Percentiles rank a stretch among this genome's conserved stretches.
Conservation (phyloP, 805 yeast genomes). For the Ogataea polymorpha region DNA sequence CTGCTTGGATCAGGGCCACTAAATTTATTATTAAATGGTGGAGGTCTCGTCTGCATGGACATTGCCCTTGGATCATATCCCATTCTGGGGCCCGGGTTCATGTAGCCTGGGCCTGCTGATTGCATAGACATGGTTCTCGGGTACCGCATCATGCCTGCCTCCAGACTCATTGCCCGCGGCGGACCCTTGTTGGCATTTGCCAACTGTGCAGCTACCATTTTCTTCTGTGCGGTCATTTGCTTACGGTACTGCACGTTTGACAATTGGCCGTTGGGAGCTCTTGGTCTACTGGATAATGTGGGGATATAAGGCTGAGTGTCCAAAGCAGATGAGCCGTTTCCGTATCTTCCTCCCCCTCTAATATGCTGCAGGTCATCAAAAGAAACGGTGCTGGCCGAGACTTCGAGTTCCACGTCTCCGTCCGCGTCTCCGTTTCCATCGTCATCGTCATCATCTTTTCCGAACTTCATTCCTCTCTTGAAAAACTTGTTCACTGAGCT, state of each 20-base stretch:
- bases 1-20: slow-evolving; percentile 5
- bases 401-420: slow-evolving; percentile 31
- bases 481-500: slow-evolving; percentile 40
- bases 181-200: slow-evolving; percentile 29
- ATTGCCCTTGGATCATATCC: slow-evolving; percentile 41
- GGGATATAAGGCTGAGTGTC: slow-evolving; percentile 79
- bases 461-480: slow-evolving; percentile 34
- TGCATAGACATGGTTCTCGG: slow-evolving; percentile 31
- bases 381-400: slow-evolving; percentile 41
- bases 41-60: slow-evolving; percentile 39
- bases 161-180: slow-evolving; percentile 37
- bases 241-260: slow-evolving; percentile 66
- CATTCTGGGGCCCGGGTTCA: slow-evolving; percentile 7
- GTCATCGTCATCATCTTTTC: slow-evolving; percentile 25
- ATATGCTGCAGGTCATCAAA: slow-evolving; percentile 64
- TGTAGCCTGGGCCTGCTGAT: slow-evolving; percentile 13
- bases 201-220: slow-evolving; percentile 40
- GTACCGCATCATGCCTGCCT: slow-evolving; percentile 16
- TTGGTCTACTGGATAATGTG: slow-evolving; percentile 44
- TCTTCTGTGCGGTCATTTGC: slow-evolving; percentile 64
- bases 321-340: slow-evolving; percentile 35
- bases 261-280: slow-evolving; percentile 31
- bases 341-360: slow-evolving; percentile 66
- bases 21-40: slow-evolving; percentile 10
- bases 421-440: slow-evolving; percentile 31